These are phyloP conservation scores for Lentinula sp. DNA, from an alignment of 768 basidiomycete species.

Conservation along the genomic window DNA sequence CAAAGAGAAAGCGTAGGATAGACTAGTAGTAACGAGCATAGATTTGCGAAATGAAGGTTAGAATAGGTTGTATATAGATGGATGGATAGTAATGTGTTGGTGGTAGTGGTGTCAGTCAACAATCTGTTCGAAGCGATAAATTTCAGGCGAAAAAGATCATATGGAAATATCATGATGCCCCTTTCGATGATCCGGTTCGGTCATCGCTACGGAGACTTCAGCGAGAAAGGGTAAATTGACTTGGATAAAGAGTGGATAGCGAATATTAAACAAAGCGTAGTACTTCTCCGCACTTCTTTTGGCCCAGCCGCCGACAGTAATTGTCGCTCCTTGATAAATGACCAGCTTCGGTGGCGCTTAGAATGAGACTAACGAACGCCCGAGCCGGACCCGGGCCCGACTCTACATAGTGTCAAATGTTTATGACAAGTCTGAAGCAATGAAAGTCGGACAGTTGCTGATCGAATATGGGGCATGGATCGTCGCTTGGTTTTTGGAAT, in stretches of 20 bases:
- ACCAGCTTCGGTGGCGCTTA: background rate
- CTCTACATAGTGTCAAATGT: background rate
- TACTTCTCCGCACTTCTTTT: background rate
- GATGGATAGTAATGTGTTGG: background rate
- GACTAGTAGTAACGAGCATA: constrained; percentile 1
- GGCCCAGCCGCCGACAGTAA: background rate
- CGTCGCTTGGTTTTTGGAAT: background rate
- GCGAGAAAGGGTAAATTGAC: background rate
- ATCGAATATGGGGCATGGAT: background rate
- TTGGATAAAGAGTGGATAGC: too few relatives aligned
- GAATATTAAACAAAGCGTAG: background rate
- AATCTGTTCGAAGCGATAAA: background rate
- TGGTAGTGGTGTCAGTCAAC: background rate
- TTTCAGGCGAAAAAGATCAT: background rate
- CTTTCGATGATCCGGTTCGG: background rate
- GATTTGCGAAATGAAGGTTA: background rate
- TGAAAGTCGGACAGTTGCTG: background rate
- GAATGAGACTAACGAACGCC: background rate
- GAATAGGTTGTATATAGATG: background rate
- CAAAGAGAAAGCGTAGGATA: background rate
- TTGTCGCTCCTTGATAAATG: background rate
- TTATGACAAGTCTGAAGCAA: background rate
- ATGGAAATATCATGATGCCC: background rate
- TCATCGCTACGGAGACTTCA: background rate
- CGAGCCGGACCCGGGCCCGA: background rate